Conservation (phyloP, 2,329 filamentous ascomycete species). For the Colletotrichum siamense region DNA sequence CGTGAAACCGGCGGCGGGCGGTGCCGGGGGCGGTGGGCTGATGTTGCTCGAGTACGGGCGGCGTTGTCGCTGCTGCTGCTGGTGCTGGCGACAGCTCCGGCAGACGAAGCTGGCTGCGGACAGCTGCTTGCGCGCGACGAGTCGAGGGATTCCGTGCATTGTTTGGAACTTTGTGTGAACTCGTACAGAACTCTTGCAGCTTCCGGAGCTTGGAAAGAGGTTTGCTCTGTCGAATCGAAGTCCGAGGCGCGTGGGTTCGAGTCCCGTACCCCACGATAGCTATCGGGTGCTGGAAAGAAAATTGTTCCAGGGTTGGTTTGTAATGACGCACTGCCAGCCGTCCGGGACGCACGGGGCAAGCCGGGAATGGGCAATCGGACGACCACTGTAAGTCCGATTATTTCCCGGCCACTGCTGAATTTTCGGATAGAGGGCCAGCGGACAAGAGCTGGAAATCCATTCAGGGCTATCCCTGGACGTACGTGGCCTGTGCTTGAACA, state of each 20-base stretch:
- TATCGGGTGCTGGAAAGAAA: neutral
- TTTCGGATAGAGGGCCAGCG: neutral
- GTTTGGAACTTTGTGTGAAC: neutral
- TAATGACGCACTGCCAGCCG: slow-evolving; percentile 9
- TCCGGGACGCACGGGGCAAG: slow-evolving; percentile 1
- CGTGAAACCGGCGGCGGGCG: slow-evolving; percentile 53
- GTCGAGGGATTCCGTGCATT: slow-evolving; percentile 7
- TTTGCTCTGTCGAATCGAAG: neutral
- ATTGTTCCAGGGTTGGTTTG: slow-evolving; percentile 10
- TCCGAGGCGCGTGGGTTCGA: neutral
- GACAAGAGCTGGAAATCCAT: neutral
- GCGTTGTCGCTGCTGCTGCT: slow-evolving; percentile 30
- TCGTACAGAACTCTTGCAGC: neutral
- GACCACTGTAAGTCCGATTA: neutral
- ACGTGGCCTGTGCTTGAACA: neutral
- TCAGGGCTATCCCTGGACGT: neutral
- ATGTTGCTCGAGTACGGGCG: slow-evolving; percentile 33
- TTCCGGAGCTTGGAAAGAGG: neutral
- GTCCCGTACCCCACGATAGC: neutral
- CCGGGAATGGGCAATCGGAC: neutral
- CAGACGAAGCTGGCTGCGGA: slow-evolving; percentile 25
- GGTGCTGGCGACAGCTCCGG: slow-evolving; percentile 35
- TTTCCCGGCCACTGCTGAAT: neutral
- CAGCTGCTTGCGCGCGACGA: slow-evolving; percentile 3
- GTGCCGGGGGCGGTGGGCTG: slow-evolving; percentile 42